These are phyloP conservation scores for Claviceps monticola DNA, from an alignment of 2,329 filamentous ascomycete species.

Conservation along the genomic window DNA sequence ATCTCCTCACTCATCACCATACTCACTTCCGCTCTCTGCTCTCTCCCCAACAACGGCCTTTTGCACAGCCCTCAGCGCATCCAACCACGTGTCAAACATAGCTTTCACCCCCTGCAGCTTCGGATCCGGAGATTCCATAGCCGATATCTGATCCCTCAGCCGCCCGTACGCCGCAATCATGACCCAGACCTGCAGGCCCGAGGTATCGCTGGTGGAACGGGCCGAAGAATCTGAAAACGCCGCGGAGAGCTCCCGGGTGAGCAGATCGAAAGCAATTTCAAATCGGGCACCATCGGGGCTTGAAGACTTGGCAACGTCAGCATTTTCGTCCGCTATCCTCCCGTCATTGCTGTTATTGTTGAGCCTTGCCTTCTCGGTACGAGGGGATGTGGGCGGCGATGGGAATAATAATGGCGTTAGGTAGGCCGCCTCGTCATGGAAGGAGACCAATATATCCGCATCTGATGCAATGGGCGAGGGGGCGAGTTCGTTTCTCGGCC, in stretches of 20 bases:
- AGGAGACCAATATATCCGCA: conserved; percentile 31
- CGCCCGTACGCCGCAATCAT: conserved; percentile 47
- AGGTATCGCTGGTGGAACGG: conserved; percentile 18
- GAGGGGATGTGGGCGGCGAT: conserved; percentile 23
- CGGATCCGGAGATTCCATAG: conserved; percentile 19
- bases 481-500: neutral
- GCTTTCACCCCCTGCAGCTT: conserved; percentile 16
- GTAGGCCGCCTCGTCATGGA: conserved; percentile 33
- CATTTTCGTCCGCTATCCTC: conserved; percentile 3
- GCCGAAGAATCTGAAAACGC: conserved; percentile 19
- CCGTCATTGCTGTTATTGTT: conserved; percentile 1
- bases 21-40: conserved; percentile 16
- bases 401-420: conserved; percentile 32
- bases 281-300: conserved; percentile 26
- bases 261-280: conserved; percentile 36
- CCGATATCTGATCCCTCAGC: conserved; percentile 31
- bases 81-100: conserved; percentile 38
- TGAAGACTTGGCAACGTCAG: conserved; percentile 4
- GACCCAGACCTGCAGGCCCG: conserved; percentile 37
- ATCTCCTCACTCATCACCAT: conserved; percentile 10
- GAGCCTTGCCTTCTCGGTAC: conserved; percentile 14
- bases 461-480: conserved; percentile 25
- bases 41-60: conserved; percentile 12
- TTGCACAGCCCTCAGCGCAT: conserved; percentile 34
- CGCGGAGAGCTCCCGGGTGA: conserved; percentile 34